A percentile compares a stretch with the other conserved stretches of the same genome.
These are phyloP conservation scores for Emergomyces orientalis DNA, from an alignment of 2,329 filamentous ascomycete genomes.

Conservation along the genomic window DNA sequence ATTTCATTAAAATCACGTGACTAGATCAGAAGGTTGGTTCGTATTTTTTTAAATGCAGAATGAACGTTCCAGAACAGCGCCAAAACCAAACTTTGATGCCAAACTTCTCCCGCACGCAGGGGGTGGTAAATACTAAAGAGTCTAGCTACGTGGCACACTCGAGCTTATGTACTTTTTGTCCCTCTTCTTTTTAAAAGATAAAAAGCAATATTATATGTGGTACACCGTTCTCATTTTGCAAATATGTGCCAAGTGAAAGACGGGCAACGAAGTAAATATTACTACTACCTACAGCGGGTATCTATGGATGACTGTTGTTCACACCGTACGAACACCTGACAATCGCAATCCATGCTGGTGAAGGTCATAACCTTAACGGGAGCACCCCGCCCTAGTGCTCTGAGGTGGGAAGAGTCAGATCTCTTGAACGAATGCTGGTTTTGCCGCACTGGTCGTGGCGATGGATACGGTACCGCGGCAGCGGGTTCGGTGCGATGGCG, in stretches of 20 bases:
- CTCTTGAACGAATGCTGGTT: slow-evolving; percentile 33
- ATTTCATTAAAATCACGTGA: not conserved
- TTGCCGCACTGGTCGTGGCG: slow-evolving; percentile 14
- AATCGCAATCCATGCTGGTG: slow-evolving; percentile 20
- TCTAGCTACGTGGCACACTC: not conserved
- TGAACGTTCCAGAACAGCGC: not conserved
- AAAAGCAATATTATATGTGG: not conserved
- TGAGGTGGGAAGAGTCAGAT: slow-evolving; percentile 47
- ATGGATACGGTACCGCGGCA: not conserved
- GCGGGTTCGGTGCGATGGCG: slow-evolving; percentile 12
- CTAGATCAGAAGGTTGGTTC: too few species aligned
- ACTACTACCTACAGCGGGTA: not conserved
- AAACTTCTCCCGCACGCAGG: not conserved
- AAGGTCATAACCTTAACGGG: slow-evolving; percentile 48
- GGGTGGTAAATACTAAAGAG: not conserved
- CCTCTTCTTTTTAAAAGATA: not conserved
- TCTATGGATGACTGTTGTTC: not conserved
- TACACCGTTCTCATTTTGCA: not conserved
- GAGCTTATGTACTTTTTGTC: not conserved
- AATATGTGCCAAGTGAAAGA: not conserved
- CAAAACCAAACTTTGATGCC: not conserved
- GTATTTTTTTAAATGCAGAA: too few species aligned
- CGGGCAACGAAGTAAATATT: not conserved
- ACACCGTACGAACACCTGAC: too few species aligned
- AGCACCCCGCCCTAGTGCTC: slow-evolving; percentile 46